Conservation (phyloP, 768 basidiomycete species). For the Lactarius pseudohatsudake region DNA sequence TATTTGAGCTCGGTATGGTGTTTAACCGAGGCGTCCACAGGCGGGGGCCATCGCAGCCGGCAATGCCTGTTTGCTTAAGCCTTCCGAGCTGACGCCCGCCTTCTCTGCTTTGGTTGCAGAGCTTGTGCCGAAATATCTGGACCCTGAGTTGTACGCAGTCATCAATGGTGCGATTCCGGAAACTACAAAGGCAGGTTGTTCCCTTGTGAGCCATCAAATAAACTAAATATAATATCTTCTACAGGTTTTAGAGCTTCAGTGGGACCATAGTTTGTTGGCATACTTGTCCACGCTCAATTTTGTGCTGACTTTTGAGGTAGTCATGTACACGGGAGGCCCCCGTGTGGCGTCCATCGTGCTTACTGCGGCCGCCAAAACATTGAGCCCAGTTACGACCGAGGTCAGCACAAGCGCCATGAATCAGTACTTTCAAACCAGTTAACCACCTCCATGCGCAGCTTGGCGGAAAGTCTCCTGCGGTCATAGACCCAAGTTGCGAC, state of each 20-base stretch:
- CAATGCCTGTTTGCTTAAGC: conserved; percentile 38
- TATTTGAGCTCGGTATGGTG: background rate
- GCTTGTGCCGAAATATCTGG: conserved; percentile 37
- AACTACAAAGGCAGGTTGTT: conserved; percentile 33
- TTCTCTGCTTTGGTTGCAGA: conserved; percentile 34
- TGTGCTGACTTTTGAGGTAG: conserved; percentile 34
- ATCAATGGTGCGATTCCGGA: conserved; percentile 39
- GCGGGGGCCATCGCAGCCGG: conserved; percentile 43
- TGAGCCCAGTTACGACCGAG: conserved; percentile 68
- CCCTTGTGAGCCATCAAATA: background rate
- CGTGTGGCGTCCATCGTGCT: conserved; percentile 68
- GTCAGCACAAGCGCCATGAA: conserved; percentile 29
- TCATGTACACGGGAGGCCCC: conserved; percentile 60
- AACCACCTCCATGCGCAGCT: conserved; percentile 39
- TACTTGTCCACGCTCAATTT: conserved; percentile 20
- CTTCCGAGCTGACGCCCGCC: conserved; percentile 38
- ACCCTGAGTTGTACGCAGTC: conserved; percentile 35
- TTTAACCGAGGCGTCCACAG: conserved; percentile 5
- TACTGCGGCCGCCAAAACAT: conserved; percentile 69
- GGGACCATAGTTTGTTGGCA: conserved; percentile 55
- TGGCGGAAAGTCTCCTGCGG: conserved; percentile 73
- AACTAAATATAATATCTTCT: background rate
- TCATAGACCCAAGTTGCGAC: conserved; percentile 70
- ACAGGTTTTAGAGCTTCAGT: conserved; percentile 70
- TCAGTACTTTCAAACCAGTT: background rate